phyloP scores from a whole-genome alignment of 139 green algal genomes.

The Nannochloris sp. region DNA sequence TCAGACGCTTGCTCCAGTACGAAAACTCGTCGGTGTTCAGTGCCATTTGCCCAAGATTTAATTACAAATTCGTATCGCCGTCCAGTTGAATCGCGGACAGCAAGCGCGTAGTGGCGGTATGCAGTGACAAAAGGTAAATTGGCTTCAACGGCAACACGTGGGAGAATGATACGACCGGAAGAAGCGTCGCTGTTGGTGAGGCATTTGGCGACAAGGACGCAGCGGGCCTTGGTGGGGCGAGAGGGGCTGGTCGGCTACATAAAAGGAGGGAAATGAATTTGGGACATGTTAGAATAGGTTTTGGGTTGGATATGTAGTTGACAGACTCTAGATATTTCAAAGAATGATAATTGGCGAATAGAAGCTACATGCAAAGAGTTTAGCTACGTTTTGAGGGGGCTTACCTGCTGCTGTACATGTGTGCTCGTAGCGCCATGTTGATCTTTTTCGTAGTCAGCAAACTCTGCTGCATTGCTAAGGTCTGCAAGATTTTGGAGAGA shows the following conservation, averaged over 20 bases:
- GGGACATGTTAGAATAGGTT: too few relatives aligned
- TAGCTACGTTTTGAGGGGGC: too few relatives aligned
- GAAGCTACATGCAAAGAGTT: too few relatives aligned
- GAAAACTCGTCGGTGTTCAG: conserved; percentile 63
- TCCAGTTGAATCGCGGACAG: conserved; percentile 21
- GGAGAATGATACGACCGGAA: conserved; percentile 62
- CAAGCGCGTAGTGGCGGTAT: conserved; percentile 37
- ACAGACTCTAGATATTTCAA: too few relatives aligned
- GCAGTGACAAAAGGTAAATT: conserved; percentile 28
- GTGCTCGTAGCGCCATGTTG: too few relatives aligned
- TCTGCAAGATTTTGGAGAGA: too few relatives aligned
- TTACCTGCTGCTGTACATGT: too few relatives aligned
- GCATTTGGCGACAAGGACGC: conserved; percentile 62
- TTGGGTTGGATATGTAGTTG: too few relatives aligned
- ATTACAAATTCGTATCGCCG: conserved; percentile 42
- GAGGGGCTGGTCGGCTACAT: background rate
- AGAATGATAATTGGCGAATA: too few relatives aligned
- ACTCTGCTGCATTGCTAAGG: too few relatives aligned
- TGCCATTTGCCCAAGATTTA: conserved; percentile 66
- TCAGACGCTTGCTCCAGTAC: conserved; percentile 58
- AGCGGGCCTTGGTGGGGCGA: background rate
- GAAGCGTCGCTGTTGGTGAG: conserved; percentile 58
- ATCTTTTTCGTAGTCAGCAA: too few relatives aligned
- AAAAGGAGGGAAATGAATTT: background rate
- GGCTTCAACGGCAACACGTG: conserved; percentile 51